These are phyloP conservation scores for Trichoderma aggressivum DNA, from an alignment of 2,329 filamentous ascomycete genomes.

Conservation along the genomic window DNA sequence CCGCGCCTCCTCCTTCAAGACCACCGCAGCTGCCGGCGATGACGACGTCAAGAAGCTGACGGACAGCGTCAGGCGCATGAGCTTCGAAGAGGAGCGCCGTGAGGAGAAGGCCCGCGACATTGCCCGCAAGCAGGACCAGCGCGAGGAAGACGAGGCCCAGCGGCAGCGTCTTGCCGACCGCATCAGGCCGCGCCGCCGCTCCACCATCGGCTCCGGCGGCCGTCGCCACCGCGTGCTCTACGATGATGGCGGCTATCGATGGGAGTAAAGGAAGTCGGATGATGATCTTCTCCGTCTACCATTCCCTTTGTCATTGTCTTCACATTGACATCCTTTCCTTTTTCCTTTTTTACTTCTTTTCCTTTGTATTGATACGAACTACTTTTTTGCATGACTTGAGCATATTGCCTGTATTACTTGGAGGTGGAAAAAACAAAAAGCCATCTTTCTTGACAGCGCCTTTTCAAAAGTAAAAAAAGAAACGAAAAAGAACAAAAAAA, in stretches of 20 bases:
- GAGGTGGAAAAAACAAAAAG: constrained; percentile 1
- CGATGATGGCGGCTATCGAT: constrained; percentile 39
- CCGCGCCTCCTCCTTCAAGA: constrained; percentile 26
- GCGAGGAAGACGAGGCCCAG: constrained; percentile 33
- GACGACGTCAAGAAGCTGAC: constrained; percentile 35
- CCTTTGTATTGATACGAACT: constrained; percentile 11
- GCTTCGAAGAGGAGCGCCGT: constrained; percentile 32
- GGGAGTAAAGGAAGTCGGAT: constrained; percentile 33
- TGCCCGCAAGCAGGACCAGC: constrained; percentile 28
- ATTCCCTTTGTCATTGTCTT: not conserved
- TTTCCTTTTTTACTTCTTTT: not conserved
- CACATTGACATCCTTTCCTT: not conserved
- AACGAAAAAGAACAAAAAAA: not conserved
- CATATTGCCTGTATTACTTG: constrained; percentile 3
- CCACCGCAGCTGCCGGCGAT: constrained; percentile 23
- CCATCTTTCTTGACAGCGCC: not conserved
- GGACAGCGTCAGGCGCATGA: constrained; percentile 32
- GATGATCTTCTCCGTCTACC: not conserved
- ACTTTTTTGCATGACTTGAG: not conserved
- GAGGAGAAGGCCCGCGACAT: constrained; percentile 30
- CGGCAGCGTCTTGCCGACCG: constrained; percentile 39
- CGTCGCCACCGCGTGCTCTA: constrained; percentile 36
- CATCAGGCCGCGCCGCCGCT: constrained; percentile 37
- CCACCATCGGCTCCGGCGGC: constrained; percentile 36
- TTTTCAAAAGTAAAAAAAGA: constrained; percentile 1